Evolutionary conservation across 2,329 filamentous ascomycete genomes (phyloP).

Genomic region (Bipolaris bicolor): DNA sequence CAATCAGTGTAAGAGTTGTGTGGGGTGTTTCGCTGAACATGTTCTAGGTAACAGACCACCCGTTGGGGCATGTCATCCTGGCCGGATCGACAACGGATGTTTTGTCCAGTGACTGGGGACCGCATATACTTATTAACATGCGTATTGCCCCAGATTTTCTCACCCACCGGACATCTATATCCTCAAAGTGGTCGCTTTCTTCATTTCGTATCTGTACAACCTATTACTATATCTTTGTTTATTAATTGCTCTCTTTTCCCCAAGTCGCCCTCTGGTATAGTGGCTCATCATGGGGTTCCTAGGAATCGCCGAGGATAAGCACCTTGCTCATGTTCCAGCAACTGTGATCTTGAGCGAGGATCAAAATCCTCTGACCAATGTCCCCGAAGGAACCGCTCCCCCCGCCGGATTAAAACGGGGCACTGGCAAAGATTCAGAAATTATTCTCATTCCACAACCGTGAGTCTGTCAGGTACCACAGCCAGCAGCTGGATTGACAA

Average conservation of each 20-base stretch:
- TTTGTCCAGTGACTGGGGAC: conserved; percentile 3
- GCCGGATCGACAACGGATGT: conserved; percentile 3
- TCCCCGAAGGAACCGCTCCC: conserved; percentile 13
- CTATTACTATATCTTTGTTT: not conserved
- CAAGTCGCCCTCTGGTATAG: not conserved
- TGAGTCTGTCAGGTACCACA: conserved; percentile 37
- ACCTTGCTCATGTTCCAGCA: conserved; percentile 43
- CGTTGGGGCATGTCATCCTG: conserved; percentile 9
- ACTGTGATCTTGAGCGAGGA: conserved; percentile 43
- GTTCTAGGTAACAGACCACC: conserved; percentile 9
- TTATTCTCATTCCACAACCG: conserved; percentile 45
- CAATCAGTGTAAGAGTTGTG: conserved; percentile 5
- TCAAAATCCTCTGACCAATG: conserved; percentile 12
- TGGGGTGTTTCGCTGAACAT: conserved; percentile 18
- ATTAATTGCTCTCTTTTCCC: not conserved
- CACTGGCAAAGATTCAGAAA: conserved; percentile 41
- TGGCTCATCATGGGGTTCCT: conserved; percentile 40
- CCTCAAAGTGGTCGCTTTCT: not conserved
- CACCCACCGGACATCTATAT: not conserved
- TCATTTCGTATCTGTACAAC: not conserved
- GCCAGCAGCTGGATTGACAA: conserved; percentile 48
- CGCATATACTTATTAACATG: conserved; percentile 16
- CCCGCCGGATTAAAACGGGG: conserved; percentile 40
- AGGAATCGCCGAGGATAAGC: conserved; percentile 42
- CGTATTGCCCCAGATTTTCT: not conserved